phyloP scores from a whole-genome alignment of 148 eudicot genomes.

The Hydrangea macrophylla region DNA sequence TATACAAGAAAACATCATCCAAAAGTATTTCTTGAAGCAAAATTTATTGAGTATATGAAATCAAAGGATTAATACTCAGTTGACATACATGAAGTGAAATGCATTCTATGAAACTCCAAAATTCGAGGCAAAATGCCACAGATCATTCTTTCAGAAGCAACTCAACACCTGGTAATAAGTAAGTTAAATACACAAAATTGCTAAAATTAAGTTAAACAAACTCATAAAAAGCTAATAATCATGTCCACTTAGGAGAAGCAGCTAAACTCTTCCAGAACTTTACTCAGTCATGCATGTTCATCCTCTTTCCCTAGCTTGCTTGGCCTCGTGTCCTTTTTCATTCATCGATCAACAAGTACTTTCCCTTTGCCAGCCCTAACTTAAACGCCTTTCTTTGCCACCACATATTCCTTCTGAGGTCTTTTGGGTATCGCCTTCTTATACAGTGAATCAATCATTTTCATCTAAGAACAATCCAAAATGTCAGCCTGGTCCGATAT shows the following conservation, averaged over 20 bases:
- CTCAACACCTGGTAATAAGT: neutral
- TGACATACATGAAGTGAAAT: neutral
- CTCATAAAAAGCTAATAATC: neutral
- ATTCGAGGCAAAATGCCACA: neutral
- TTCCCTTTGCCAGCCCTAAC: constrained; percentile 86
- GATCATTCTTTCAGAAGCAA: neutral
- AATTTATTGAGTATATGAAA: too few relatives aligned
- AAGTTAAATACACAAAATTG: neutral
- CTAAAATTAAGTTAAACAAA: neutral
- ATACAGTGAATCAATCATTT: constrained; percentile 81
- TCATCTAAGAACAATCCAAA: constrained; percentile 74
- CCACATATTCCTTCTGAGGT: constrained; percentile 77
- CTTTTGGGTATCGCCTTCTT: constrained; percentile 68
- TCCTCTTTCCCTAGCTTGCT: constrained; percentile 23
- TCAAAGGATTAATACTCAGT: too few relatives aligned
- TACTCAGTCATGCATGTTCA: constrained; percentile 6
- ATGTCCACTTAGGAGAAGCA: neutral
- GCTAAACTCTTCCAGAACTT: neutral
- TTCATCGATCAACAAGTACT: constrained; percentile 71
- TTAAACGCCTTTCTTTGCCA: constrained; percentile 90
- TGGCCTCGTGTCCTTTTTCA: constrained; percentile 74
- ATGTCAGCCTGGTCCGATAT: constrained; percentile 82
- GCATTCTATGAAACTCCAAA: neutral
- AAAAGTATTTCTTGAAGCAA: too few relatives aligned
- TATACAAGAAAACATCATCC: too few relatives aligned